Evolutionary conservation across 768 basidiomycete species (phyloP), one percentile per base, ranked within the genome.

Genomic region (Trametes cinnabarina): DNA sequence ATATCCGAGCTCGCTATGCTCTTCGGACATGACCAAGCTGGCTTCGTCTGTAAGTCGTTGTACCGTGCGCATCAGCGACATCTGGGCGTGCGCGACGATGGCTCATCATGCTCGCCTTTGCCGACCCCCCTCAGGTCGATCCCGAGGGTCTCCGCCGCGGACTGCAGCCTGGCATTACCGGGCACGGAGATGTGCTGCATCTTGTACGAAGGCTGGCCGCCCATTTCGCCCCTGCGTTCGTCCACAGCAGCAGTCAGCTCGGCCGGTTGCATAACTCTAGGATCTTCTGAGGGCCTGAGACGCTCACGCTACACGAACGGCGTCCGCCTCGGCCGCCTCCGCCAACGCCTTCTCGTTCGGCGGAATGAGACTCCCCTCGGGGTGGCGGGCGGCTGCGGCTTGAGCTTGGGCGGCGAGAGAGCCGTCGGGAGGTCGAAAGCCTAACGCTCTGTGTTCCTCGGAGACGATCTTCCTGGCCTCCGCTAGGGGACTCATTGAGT

Each of bases 351-450:
- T 52, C 15, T 61, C 40, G 19, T 60, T 61, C 11, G 23, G 58
- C 47, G 41, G 57, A 22, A 39, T 66, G 22, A 55, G 55, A 30
- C 54, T 60, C 22, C 64, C 60, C 28, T 60, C 47, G 1, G 69
- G 71, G 51, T 74, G 72, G 44, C 69, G 68, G 1, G 73, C 68
- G 5, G 73, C 72, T 4, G 67, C 71, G 4, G 68, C 52, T 54
- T 75, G 73, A 3, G 73, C 73, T 20, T 72, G 60, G 3, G 73
- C 70, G 7, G 74, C 73, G 28, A 74, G 68, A 4, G 71, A 73
- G 25, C 72, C 73, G 10, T 65, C 63, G 4, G 73, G 72, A 3
- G 74, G 73, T 1, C 71, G 68, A 56, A 71, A 73, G 3, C 73
- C 73, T 20, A 75, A 63, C 0, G 70, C 71, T 42, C 70, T 72